Percentiles rank a stretch among this genome's conserved stretches.
These are phyloP conservation scores for Heritiera fomes DNA, from an alignment of 345 rosid genomes.

Conservation along the genomic window DNA sequence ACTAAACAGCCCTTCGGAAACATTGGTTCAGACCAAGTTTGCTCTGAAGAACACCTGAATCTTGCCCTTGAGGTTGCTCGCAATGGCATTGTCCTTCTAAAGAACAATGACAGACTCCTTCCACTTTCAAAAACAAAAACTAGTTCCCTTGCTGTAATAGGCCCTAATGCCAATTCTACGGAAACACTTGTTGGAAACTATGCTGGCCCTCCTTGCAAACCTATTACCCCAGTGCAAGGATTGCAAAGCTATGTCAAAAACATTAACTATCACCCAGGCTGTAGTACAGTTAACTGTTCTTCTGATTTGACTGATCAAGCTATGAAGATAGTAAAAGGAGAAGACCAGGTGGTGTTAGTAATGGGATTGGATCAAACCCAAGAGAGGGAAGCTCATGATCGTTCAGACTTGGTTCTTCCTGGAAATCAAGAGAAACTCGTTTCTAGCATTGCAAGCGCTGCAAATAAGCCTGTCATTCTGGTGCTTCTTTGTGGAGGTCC, in stretches of 20 bases:
- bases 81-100: slow-evolving; percentile 82
- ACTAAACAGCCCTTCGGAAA: slow-evolving; percentile 53
- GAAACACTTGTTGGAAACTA: slow-evolving; percentile 76
- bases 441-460: slow-evolving; percentile 53
- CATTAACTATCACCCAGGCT: slow-evolving; percentile 54
- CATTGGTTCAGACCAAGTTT: slow-evolving; percentile 62
- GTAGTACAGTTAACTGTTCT: slow-evolving; percentile 63
- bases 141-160: slow-evolving; percentile 64
- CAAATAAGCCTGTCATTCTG: slow-evolving; percentile 68
- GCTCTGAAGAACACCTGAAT: slow-evolving; percentile 67
- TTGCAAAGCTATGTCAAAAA: slow-evolving; percentile 51
- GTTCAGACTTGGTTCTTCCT: slow-evolving; percentile 67
- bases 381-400: slow-evolving; percentile 78
- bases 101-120: slow-evolving; percentile 59
- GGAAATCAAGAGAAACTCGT: slow-evolving; percentile 70
- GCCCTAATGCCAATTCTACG: slow-evolving; percentile 70
- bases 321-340: slow-evolving; percentile 49
- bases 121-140: slow-evolving; percentile 53
- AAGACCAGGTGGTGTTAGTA: slow-evolving; percentile 69
- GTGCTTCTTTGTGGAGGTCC: slow-evolving; percentile 90
- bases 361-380: slow-evolving; percentile 91
- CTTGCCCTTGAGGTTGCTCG: slow-evolving; percentile 91
- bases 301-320: slow-evolving; percentile 52
- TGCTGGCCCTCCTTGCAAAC: slow-evolving; percentile 73
- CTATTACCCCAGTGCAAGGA: slow-evolving; percentile 55